Conservation (phyloP, 1,139 yeast genomes). For the Diutina pseudorugosa region DNA sequence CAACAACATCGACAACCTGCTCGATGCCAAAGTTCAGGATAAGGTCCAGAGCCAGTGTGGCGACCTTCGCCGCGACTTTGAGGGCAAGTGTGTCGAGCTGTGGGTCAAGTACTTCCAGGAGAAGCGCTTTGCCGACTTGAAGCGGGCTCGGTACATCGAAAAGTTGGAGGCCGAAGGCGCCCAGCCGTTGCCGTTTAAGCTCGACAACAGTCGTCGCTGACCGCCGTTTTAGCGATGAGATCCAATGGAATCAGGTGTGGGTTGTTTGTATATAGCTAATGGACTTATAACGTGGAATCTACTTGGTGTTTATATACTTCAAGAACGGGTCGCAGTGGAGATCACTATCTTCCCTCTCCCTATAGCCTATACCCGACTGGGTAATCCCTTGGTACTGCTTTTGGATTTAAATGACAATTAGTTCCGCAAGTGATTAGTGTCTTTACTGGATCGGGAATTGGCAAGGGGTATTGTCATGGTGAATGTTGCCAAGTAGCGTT, state of each 20-base stretch:
- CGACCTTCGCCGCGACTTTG: constrained; percentile 19
- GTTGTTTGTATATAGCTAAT: neutral
- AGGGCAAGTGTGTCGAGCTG: constrained; percentile 30
- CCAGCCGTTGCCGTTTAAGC: constrained; percentile 33
- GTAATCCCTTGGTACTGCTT: neutral
- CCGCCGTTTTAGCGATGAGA: too few species aligned
- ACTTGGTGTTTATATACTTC: neutral
- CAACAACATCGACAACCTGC: constrained; percentile 32
- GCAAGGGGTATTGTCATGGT: too few species aligned
- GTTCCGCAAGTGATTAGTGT: too few species aligned
- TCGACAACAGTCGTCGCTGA: constrained; percentile 13
- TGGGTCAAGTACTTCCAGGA: constrained; percentile 37
- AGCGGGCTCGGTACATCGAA: constrained; percentile 28
- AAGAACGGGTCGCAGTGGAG: too few species aligned
- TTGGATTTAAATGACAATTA: too few species aligned
- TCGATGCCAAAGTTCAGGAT: constrained; percentile 24
- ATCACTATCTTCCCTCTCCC: too few species aligned
- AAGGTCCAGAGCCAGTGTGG: constrained; percentile 28
- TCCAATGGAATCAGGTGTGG: too few species aligned
- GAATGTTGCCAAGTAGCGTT: too few species aligned
- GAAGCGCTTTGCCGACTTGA: constrained; percentile 31
- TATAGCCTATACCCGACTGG: too few species aligned
- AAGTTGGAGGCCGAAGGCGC: constrained; percentile 38
- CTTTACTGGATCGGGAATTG: too few species aligned
- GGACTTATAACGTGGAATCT: neutral